These are phyloP conservation scores for Cutaneotrichosporon dermatis DNA, from an alignment of 1,284 basidiomycete species.

Conservation along the genomic window DNA sequence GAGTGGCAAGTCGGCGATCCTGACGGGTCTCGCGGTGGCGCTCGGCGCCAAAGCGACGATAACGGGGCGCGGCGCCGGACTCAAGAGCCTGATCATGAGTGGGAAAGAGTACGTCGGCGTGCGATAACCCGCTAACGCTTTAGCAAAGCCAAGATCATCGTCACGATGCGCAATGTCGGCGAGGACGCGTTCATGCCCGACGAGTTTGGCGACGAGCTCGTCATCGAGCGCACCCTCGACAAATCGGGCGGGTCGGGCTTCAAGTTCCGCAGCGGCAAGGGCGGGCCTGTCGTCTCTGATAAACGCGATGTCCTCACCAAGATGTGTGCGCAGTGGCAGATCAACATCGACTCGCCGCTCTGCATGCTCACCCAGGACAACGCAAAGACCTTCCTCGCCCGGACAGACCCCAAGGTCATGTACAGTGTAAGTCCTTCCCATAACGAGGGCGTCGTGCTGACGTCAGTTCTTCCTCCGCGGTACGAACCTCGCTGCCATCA, in stretches of 20 bases:
- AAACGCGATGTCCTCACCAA: conserved; percentile 79
- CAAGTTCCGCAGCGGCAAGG: conserved; percentile 70
- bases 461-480: conserved; percentile 89
- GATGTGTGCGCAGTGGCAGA: conserved; percentile 90
- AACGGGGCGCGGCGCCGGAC: conserved; percentile 79
- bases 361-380: conserved; percentile 88
- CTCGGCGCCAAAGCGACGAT: conserved; percentile 85
- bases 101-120: conserved; percentile 64
- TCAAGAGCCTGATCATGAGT: conserved; percentile 85
- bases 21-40: conserved; percentile 89
- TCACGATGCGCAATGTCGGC: conserved; percentile 81
- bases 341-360: conserved; percentile 90
- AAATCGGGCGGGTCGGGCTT: conserved; percentile 70
- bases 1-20: conserved; percentile 85
- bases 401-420: conserved; percentile 77
- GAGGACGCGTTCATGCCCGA: conserved; percentile 80
- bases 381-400: conserved; percentile 79
- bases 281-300: conserved; percentile 64
- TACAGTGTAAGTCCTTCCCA: conserved; percentile 65
- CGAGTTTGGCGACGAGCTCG: conserved; percentile 76
- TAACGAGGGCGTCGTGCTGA: not conserved
- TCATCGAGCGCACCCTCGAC: conserved; percentile 75
- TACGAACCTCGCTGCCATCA: conserved; percentile 83
- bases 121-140: not conserved
- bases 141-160: conserved; percentile 47